Percentiles rank a stretch among this genome's conserved stretches.
phyloP scores from a whole-genome alignment of 202 grass and related monocot genomes.

The Carex arenaria region DNA sequence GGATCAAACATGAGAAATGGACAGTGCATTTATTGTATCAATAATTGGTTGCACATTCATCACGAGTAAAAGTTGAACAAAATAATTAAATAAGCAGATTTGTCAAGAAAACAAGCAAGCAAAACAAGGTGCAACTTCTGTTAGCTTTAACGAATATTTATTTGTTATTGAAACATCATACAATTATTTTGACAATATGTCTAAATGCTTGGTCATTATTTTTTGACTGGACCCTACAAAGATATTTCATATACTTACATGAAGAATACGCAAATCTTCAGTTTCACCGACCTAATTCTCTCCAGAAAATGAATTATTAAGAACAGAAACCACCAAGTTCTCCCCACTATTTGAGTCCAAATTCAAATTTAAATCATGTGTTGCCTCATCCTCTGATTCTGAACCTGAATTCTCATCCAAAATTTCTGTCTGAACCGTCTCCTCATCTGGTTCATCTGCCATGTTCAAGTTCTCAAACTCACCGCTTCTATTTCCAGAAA shows the following conservation, averaged over 20 bases:
- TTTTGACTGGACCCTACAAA: constrained; percentile 9
- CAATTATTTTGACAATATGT: neutral
- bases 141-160: neutral
- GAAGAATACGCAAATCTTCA: neutral
- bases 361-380: constrained; percentile 27
- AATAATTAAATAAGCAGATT: neutral
- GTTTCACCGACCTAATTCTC: neutral
- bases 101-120: neutral
- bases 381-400: constrained; percentile 33
- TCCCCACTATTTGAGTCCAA: neutral
- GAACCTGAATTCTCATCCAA: constrained; percentile 51
- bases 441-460: constrained; percentile 52
- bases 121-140: neutral
- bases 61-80: neutral
- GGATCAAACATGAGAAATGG: neutral
- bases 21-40: neutral
- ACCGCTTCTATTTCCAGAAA: constrained; percentile 33
- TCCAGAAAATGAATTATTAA: neutral
- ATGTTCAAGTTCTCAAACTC: constrained; percentile 30
- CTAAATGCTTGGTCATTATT: neutral
- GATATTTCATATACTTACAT: constrained; percentile 11
- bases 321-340: neutral
- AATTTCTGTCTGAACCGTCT: constrained; percentile 54
- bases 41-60: neutral
- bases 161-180: neutral